Base-by-base conservation (phyloP, 305 asterid species). In the Lippia alba region DNA sequence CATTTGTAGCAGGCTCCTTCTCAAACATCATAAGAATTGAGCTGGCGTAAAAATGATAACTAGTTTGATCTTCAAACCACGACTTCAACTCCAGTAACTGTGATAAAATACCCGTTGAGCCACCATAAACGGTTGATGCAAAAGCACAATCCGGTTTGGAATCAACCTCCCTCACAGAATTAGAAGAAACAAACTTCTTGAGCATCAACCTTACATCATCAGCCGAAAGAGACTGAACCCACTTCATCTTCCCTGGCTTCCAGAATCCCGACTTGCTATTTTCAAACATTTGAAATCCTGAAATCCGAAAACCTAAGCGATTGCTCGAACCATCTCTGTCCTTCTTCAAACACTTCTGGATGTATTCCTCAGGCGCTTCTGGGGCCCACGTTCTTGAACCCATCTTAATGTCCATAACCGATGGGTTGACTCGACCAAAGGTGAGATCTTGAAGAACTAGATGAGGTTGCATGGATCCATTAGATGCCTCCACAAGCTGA, bases 41-140 rank as follows among this genome's bases (percentile, higher is more conserved):
- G 69, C 89, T 74, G 17, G 97, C 64, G 74, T 84, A 88, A 82
- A 91, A 91, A 71, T 89, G 96, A 71, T 81, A 88, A 4, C 57
- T 71, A 0, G 92, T 88, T 78, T 91, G 97, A 75, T 86, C 90
- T 85, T 91, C 97, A 67, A 91, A 91, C 97, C 97, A 91, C 0
- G 96, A 82, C 78, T 91, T 91, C 84, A 91, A 58, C 73, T 91
- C 97, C 73, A 89, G 75, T 40, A 91, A 62, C 77, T 91, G 94
- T 0, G 97, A 82, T n/a, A 91, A 71, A 61, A 88, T 79, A 10
- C 96, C 92, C 5, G 72, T 64, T 39, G 92, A 79, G 30, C 96
- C 92, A 39, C 96, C 96, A 53, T 84, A 90, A 45, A 90, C 89
- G 24, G 48, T 64, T 17, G 92, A 81, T 39, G 92, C 95, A 64